Evolutionary conservation across 176 grass and related monocot species (phyloP).

Genomic region (Carex parvula): DNA sequence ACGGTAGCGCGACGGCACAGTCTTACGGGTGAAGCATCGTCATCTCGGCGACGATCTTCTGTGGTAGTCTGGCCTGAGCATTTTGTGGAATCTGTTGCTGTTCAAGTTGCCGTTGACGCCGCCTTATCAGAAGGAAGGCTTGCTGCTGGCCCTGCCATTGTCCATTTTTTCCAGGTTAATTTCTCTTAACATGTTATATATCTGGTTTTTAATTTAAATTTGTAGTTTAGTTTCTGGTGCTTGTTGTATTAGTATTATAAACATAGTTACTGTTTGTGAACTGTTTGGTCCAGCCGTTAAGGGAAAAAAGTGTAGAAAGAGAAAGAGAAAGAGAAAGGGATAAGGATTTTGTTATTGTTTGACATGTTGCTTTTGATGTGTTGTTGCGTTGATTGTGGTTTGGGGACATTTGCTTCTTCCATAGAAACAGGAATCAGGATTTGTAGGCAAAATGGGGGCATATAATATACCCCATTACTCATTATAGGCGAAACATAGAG

Average conservation of each 20-base stretch:
- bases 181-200: background rate
- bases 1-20: background rate
- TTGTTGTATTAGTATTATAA: background rate
- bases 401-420: background rate
- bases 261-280: background rate
- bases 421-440: conserved; percentile 15
- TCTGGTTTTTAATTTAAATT: background rate
- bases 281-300: conserved; percentile 15
- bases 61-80: conserved; percentile 29
- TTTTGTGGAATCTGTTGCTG: conserved; percentile 30
- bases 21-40: background rate
- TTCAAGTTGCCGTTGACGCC: conserved; percentile 6
- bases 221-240: background rate
- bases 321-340: background rate
- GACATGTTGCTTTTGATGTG: background rate
- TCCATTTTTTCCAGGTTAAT: conserved; percentile 29
- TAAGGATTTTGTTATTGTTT: background rate
- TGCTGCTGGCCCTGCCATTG: conserved; percentile 26
- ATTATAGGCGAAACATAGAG: conserved; percentile 14
- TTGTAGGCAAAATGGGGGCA: background rate
- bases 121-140: conserved; percentile 27
- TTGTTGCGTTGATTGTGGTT: background rate
- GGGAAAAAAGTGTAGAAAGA: conserved; percentile 14
- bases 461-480: conserved; percentile 11
- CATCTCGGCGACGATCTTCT: background rate